These are phyloP conservation scores for Penicillium cosmopolitanum DNA, from an alignment of 495 filamentous ascomycete genomes.

Conservation along the genomic window DNA sequence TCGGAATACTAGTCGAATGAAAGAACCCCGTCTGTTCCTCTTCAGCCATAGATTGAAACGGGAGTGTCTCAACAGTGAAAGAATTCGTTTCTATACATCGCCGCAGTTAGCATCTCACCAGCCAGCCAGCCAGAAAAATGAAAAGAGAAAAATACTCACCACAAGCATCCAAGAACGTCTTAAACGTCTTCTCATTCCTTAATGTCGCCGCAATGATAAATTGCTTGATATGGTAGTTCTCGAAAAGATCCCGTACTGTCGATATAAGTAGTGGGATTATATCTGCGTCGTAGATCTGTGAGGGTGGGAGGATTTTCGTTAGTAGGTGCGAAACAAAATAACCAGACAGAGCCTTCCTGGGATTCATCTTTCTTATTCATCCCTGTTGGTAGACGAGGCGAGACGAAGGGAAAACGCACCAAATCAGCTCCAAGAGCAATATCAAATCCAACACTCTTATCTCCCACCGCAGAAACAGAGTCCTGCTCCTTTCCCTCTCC, in stretches of 20 bases:
- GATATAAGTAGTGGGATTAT: slow-evolving; percentile 59
- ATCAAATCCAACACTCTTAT: slow-evolving; percentile 38
- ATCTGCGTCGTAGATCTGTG: slow-evolving; percentile 63
- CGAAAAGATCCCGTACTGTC: slow-evolving; percentile 59
- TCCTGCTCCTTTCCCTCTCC: background rate
- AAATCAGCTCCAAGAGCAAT: slow-evolving; percentile 55
- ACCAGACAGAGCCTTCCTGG: background rate
- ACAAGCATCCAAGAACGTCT: slow-evolving; percentile 58
- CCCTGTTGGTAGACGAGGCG: background rate
- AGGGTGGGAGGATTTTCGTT: no score
- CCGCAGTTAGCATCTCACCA: background rate
- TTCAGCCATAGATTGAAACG: slow-evolving; percentile 45
- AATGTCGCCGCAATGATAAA: slow-evolving; percentile 65
- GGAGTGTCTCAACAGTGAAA: slow-evolving; percentile 47
- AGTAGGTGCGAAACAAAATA: slow-evolving; percentile 22
- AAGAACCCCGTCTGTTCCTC: slow-evolving; percentile 62
- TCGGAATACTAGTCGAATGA: slow-evolving; percentile 54
- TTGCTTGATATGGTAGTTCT: slow-evolving; percentile 45
- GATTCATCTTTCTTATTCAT: background rate
- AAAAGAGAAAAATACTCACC: slow-evolving; percentile 43
- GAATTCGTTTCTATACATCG: slow-evolving; percentile 31
- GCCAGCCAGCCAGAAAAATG: no score
- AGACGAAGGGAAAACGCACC: slow-evolving; percentile 31
- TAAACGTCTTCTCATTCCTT: slow-evolving; percentile 65
- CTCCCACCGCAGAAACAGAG: slow-evolving; percentile 6